Base-by-base conservation (phyloP, 2,329 filamentous ascomycete genomes). In the Teratosphaeria destructans region DNA sequence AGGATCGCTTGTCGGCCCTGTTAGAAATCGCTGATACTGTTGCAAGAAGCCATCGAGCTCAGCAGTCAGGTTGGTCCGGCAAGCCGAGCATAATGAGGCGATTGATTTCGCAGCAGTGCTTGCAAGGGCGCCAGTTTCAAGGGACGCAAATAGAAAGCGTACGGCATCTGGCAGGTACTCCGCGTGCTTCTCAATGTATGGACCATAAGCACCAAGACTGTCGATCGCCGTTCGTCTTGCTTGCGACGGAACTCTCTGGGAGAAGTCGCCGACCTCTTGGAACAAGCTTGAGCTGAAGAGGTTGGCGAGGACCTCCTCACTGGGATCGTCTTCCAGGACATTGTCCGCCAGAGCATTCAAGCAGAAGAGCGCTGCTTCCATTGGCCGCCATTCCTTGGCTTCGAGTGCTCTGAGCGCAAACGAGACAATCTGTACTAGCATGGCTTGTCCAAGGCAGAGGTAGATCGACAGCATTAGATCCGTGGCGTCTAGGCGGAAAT, bases 401-500 rank as follows among this genome's bases (percentile, higher is more conserved):
- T 73, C 66, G 10, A 81, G 66, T 11, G 76, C 74, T 29, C 70
- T 70, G 16, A 77, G 59, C 14, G 76, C 72, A 56, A 79, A 73
- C 34, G 75, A 68, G 52, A 80, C 74, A 62, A 82, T 75, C 49
- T 77, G 75, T 56, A 75, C 72, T 7, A 81, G 74, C 63, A 82
- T 68, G 14, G 75, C 71, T 11, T 65, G 64, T 3, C 77, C 77
- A 11, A 82, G 68, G n/a, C 77, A 69, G 3, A 85, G 79, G 65
- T 86, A 92, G 2, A 86, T 82, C 2, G 87, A 85, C 65, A 90
- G 84, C 32, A 94, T 77, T 56, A 94, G 80, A 70, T 95, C 89
- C 56, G 83, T 81, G n/a, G 92, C 85, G 67, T 95, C 90, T 65
- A 88, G 85, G 34, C 90, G 81, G 55, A 89, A 89, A 56, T 81